phyloP scores from a whole-genome alignment of 2,329 filamentous ascomycete species.

The Xylaria sp. region DNA sequence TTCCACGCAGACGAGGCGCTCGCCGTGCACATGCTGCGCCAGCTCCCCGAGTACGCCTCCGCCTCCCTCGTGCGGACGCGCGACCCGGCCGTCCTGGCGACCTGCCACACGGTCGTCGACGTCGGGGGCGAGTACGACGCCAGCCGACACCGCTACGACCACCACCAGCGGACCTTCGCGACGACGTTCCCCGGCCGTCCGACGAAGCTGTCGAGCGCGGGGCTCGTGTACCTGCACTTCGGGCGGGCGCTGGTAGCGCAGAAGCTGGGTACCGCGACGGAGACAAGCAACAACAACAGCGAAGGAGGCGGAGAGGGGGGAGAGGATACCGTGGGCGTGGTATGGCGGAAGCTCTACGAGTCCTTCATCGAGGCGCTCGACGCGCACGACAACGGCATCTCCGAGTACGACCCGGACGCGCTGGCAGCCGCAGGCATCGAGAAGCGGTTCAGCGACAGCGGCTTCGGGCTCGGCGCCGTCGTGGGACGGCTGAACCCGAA shows the following conservation, averaged over 20 bases:
- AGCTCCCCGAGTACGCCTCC: constrained; percentile 81
- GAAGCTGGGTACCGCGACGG: constrained; percentile 55
- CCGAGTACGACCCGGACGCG: constrained; percentile 77
- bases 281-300: background rate
- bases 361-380: constrained; percentile 96
- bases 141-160: constrained; percentile 83
- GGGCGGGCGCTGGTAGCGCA: constrained; percentile 83
- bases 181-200: constrained; percentile 83
- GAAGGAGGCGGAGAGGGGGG: constrained; percentile 56
- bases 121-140: constrained; percentile 96
- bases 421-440: constrained; percentile 76
- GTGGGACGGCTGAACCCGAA: constrained; percentile 83
- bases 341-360: constrained; percentile 91
- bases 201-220: constrained; percentile 94
- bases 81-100: constrained; percentile 79
- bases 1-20: constrained; percentile 99
- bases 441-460: constrained; percentile 85
- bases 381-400: constrained; percentile 96
- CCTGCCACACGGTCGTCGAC: constrained; percentile 95
- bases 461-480: constrained; percentile 85
- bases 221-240: constrained; percentile 96
- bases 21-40: constrained; percentile 93
- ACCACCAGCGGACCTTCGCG: constrained; percentile 93
- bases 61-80: constrained; percentile 86
- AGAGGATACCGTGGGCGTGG: constrained; percentile 73